Percentiles rank a stretch among this genome's conserved stretches.
Conservation (phyloP, 306 rosid species). For the Trifolium subterraneum region DNA sequence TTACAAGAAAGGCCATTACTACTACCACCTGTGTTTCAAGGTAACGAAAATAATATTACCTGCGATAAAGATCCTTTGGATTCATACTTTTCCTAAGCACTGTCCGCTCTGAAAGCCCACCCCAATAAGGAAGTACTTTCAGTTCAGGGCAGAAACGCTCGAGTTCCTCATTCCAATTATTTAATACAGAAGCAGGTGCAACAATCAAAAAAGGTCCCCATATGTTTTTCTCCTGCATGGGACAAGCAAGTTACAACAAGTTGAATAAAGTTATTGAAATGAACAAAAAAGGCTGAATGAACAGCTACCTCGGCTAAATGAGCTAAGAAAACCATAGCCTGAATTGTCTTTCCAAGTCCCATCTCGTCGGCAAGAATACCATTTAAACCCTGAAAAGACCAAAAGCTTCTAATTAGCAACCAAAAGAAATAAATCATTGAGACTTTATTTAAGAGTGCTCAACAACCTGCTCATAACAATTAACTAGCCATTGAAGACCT, state of each 20-base stretch:
- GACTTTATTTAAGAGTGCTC: slow-evolving; percentile 21
- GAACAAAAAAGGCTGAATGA: slow-evolving; percentile 34
- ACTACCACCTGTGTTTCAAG: slow-evolving; percentile 22
- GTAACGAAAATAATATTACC: slow-evolving; percentile 56
- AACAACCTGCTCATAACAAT: slow-evolving; percentile 97
- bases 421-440: slow-evolving; percentile 34
- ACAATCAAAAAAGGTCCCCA: slow-evolving; percentile 99
- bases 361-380: slow-evolving; percentile 99
- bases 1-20: slow-evolving; percentile 14
- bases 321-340: slow-evolving; percentile 98
- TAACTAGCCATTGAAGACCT: slow-evolving; percentile 99
- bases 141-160: slow-evolving; percentile 95
- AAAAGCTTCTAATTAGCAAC: slow-evolving; percentile 40
- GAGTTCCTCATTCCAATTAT: slow-evolving; percentile 99
- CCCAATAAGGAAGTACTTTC: slow-evolving; percentile 96
- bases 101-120: slow-evolving; percentile 80
- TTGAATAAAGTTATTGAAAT: slow-evolving; percentile 23
- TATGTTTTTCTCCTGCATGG: slow-evolving; percentile 89
- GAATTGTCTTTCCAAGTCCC: slow-evolving; percentile 99
- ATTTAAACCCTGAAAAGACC: slow-evolving; percentile 81
- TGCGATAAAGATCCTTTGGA: slow-evolving; percentile 89
- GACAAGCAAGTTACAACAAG: slow-evolving; percentile 43
- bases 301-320: slow-evolving; percentile 93
- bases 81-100: slow-evolving; percentile 91
- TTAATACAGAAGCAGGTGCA: slow-evolving; percentile 97